Evolutionary conservation across 2,329 filamentous ascomycete genomes (phyloP), one percentile per base, ranked within the genome.

Genomic region (Tolypocladium tundrense): DNA sequence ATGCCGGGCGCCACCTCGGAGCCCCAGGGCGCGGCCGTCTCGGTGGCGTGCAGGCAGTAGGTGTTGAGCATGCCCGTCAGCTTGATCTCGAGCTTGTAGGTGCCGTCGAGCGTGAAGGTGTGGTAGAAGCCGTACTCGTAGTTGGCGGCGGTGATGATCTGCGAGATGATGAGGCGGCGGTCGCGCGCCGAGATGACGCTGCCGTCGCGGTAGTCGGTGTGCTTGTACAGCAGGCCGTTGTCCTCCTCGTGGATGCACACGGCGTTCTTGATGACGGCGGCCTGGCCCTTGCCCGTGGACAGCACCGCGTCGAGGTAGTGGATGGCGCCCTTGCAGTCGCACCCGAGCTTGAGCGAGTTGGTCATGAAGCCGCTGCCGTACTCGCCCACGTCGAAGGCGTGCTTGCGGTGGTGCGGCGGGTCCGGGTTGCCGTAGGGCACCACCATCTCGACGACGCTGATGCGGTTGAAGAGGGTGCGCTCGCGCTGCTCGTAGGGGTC

Each of bases 371-470:
- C 86, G 8, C 81, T 80, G 11, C 86, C 86, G 33, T 81, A 84
- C 60, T 88, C 84, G 4, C 86, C 86, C 48, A 88, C 80, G 62
- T 89, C 86, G 62, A 89, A 88, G 1, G 86, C 86, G 24, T 83
- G 81, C 67, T 88, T 89, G 41, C 83, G 77, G 42, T 84, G 83
- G 68, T 83, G 87, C 0, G 85, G 85, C 3, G 76, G 71, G 3
- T 86, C 79, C 6, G 82, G 82, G 62, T 88, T 85, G 3, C 77
- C 84, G 62, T 89, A 90, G 1, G 85, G 85, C 0, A 88, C 85
- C 5, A 83, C 81, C 88, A 90, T 90, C 68, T 90, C 88, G 59
- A 81, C 82, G 53, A 90, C 75, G 24, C 81, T 83, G 57, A 90
- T 72, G 2, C 87, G 79, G 71, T 90, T 86, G 70, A 90, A 81